A percentile compares a stretch with the other conserved stretches of the same genome.
Conservation (phyloP, 1,284 basidiomycete genomes). For the Exobasidium rhododendri region DNA sequence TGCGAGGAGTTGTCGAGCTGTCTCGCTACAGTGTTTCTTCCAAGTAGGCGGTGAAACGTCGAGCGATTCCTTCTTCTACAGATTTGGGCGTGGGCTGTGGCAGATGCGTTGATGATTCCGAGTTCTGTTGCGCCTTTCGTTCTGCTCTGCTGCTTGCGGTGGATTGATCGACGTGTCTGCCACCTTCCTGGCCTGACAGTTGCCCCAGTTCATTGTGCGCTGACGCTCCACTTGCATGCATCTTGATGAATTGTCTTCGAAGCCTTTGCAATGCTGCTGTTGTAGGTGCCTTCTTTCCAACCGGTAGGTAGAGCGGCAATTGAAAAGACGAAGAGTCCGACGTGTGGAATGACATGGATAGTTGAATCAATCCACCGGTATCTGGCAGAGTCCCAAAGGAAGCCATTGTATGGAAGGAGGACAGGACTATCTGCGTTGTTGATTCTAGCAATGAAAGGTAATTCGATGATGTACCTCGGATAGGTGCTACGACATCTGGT, state of each 20-base stretch:
- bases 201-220: conserved; percentile 34
- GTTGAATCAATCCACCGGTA: conserved; percentile 4
- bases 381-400: conserved; percentile 23
- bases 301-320: conserved; percentile 27
- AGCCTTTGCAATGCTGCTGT: conserved; percentile 38
- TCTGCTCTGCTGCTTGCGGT: conserved; percentile 10
- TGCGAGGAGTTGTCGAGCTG: too few relatives aligned
- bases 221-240: conserved; percentile 39
- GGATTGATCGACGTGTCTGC: neutral
- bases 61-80: conserved; percentile 18
- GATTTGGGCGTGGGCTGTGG: neutral
- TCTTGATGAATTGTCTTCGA: conserved; percentile 44
- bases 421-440: conserved; percentile 37
- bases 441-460: conserved; percentile 56
- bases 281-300: conserved; percentile 25
- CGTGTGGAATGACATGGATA: neutral
- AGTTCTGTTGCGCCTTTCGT: conserved; percentile 2
- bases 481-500: conserved; percentile 74
- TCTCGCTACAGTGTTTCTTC: conserved; percentile 16
- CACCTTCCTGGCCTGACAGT: conserved; percentile 27
- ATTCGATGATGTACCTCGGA: conserved; percentile 49
- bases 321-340: conserved; percentile 15
- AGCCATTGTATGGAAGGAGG: conserved; percentile 27
- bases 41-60: conserved; percentile 17
- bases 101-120: neutral